These are phyloP conservation scores for Penicillium sp. DNA, from an alignment of 2,329 filamentous ascomycete genomes.

Conservation along the genomic window DNA sequence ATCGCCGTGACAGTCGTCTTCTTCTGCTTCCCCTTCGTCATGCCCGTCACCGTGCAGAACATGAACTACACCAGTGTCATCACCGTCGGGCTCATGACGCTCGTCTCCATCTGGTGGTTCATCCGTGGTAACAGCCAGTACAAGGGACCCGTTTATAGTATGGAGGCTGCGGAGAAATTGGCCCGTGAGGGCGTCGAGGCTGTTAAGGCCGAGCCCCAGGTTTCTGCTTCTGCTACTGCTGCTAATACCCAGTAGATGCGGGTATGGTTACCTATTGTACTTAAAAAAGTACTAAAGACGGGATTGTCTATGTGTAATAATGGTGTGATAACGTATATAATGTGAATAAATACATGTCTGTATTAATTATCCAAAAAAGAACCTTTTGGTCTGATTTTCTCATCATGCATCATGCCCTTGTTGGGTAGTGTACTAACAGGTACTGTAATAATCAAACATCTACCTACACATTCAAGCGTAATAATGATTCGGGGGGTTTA, in stretches of 20 bases:
- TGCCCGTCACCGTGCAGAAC: slow-evolving; percentile 12
- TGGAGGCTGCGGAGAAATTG: slow-evolving; percentile 60
- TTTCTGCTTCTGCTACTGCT: not conserved
- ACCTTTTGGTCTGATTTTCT: too few relatives aligned
- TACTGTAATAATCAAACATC: too few relatives aligned
- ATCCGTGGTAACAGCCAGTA: slow-evolving; percentile 36
- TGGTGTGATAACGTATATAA: too few relatives aligned
- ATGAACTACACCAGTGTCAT: slow-evolving; percentile 60
- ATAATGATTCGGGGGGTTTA: too few relatives aligned
- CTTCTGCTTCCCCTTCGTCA: slow-evolving; percentile 15
- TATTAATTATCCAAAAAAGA: too few relatives aligned
- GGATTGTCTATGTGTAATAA: too few relatives aligned
- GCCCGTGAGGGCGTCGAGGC: slow-evolving; percentile 19
- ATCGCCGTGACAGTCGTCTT: slow-evolving; percentile 12
- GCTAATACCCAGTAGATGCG: not conserved
- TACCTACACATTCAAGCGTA: too few relatives aligned
- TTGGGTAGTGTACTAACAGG: too few relatives aligned
- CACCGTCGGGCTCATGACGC: slow-evolving; percentile 27
- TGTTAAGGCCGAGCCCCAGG: not conserved
- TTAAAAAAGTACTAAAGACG: not conserved
- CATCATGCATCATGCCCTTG: too few relatives aligned
- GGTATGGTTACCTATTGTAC: not conserved
- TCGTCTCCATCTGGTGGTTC: slow-evolving; percentile 35
- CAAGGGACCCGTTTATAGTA: slow-evolving; percentile 47
- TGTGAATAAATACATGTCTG: too few relatives aligned